Base-by-base conservation (phyloP, 768 basidiomycete species). In the Coprinopsis strossmayeri region DNA sequence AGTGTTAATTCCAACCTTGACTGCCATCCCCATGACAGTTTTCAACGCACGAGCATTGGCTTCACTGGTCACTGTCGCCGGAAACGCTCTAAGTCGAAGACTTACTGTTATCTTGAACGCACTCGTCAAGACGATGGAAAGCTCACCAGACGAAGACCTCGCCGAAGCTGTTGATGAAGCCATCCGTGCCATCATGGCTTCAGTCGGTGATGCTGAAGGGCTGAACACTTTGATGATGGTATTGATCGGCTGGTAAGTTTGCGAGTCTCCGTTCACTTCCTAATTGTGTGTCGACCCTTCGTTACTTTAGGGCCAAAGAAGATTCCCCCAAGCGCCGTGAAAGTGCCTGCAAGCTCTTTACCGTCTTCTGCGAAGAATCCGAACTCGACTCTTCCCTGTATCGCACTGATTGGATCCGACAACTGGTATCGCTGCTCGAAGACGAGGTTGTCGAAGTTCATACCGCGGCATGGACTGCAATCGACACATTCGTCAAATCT, bases 1-100 rank as follows among this genome's bases (percentile, higher is more conserved):
- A 0, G 89, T 97, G 17, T 72, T 98, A 48, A 91, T 99, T 50
- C 96, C 94, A 0, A 95, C 93, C 1, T 71, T 99, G 51, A 93
- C 89, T 34, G 79, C 87, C 3, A 78, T 78, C 5, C 96, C 94
- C 0, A 95, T 98, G 80, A 83, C 93, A 2, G 81, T 86, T 7
- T 98, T 97, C 82, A 98, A 98, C 60, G 91, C 89, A 15, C 82
- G 85, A 3, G 96, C 95, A 1, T 70, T 98, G 9, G 87, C 84
- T 2, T 85, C 93, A 0, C 75, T 99, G 32, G 92, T 98, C 12
- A 87, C 89, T 0, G 96, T 98, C 10, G 96, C 96, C 32, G 95
- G 96, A 2, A 78, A 76, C 46, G 92, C 96, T 0, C 69, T 98
- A 46, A 96, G 87, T 67, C 81, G 80, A 57, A 81, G 94, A 18